Percentiles rank a stretch among this genome's conserved stretches.
These are phyloP conservation scores for Chrysosporium keratinophilum DNA, from an alignment of 2,329 filamentous ascomycete genomes.

Conservation along the genomic window DNA sequence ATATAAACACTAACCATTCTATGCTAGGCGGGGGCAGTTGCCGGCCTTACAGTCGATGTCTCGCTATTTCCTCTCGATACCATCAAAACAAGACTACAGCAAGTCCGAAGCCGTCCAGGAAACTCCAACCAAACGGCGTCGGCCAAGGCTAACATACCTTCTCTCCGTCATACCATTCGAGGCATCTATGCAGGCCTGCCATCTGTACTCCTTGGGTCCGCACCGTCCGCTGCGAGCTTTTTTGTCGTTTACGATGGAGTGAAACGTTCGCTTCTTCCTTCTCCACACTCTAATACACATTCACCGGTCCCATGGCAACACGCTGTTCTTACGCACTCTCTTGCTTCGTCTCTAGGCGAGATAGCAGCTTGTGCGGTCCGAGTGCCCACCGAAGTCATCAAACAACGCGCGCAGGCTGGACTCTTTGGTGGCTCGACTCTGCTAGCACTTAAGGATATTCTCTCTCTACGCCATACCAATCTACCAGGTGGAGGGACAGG, in stretches of 20 bases:
- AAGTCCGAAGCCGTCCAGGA: slow-evolving; percentile 43
- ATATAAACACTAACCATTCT: neutral
- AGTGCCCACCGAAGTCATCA: slow-evolving; percentile 92
- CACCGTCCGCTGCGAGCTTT: slow-evolving; percentile 90
- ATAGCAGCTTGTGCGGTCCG: slow-evolving; percentile 83
- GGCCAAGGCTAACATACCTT: slow-evolving; percentile 43
- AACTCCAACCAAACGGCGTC: slow-evolving; percentile 59
- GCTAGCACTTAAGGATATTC: slow-evolving; percentile 59
- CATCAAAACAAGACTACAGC: slow-evolving; percentile 89
- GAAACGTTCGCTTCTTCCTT: slow-evolving; percentile 46
- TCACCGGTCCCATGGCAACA: slow-evolving; percentile 27
- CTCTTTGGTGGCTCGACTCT: slow-evolving; percentile 63
- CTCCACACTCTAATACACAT: slow-evolving; percentile 20
- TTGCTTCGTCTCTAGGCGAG: slow-evolving; percentile 76
- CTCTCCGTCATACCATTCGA: slow-evolving; percentile 66
- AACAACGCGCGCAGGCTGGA: slow-evolving; percentile 87
- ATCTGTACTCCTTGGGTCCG: slow-evolving; percentile 77
- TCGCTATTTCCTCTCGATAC: slow-evolving; percentile 97
- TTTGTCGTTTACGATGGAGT: slow-evolving; percentile 85
- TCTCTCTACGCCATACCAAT: slow-evolving; percentile 38
- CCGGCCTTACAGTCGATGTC: slow-evolving; percentile 91
- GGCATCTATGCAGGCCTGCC: slow-evolving; percentile 92
- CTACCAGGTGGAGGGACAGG: slow-evolving; percentile 15
- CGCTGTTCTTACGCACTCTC: slow-evolving; percentile 56
- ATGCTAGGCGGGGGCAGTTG: slow-evolving; percentile 69